A percentile compares a stretch with the other conserved stretches of the same genome.
phyloP scores from a whole-genome alignment of 352 stramenopile species.

The Phytophthora constricta region DNA sequence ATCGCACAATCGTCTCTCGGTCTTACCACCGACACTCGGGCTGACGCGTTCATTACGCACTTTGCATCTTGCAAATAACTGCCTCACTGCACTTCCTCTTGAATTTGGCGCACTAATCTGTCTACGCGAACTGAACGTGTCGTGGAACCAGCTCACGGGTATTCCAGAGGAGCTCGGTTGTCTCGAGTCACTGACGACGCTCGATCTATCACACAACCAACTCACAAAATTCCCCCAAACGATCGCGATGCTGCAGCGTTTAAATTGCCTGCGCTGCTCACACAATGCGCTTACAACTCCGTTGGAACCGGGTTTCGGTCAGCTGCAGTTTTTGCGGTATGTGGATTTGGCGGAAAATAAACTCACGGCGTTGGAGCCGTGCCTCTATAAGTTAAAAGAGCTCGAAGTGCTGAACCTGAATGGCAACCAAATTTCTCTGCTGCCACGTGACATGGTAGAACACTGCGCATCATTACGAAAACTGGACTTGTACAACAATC shows the following conservation, averaged over 20 bases:
- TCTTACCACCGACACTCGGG: constrained; percentile 53
- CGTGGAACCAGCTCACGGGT: constrained; percentile 59
- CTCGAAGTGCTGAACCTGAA: constrained; percentile 66
- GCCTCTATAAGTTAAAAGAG: constrained; percentile 50
- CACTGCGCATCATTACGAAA: constrained; percentile 48
- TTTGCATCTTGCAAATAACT: constrained; percentile 53
- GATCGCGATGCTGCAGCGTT: constrained; percentile 51
- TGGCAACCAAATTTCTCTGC: constrained; percentile 50
- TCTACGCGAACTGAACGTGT: constrained; percentile 59
- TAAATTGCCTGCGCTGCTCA: constrained; percentile 52
- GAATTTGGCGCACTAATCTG: constrained; percentile 59
- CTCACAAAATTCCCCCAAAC: constrained; percentile 51
- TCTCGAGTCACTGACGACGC: constrained; percentile 38
- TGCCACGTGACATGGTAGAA: constrained; percentile 52
- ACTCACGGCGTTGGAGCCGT: constrained; percentile 53
- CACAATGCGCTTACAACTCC: constrained; percentile 58
- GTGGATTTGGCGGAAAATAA: constrained; percentile 66
- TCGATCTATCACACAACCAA: constrained; percentile 67
- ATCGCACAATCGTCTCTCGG: constrained; percentile 52
- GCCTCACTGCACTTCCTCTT: constrained; percentile 46
- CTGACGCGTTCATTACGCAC: constrained; percentile 39
- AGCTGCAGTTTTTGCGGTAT: constrained; percentile 49
- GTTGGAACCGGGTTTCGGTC: constrained; percentile 38
- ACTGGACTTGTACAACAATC: constrained; percentile 72
- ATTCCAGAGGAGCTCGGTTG: constrained; percentile 74